Conservation (phyloP, 2,329 filamentous ascomycete species). For the Mycocentrospora acerina region DNA sequence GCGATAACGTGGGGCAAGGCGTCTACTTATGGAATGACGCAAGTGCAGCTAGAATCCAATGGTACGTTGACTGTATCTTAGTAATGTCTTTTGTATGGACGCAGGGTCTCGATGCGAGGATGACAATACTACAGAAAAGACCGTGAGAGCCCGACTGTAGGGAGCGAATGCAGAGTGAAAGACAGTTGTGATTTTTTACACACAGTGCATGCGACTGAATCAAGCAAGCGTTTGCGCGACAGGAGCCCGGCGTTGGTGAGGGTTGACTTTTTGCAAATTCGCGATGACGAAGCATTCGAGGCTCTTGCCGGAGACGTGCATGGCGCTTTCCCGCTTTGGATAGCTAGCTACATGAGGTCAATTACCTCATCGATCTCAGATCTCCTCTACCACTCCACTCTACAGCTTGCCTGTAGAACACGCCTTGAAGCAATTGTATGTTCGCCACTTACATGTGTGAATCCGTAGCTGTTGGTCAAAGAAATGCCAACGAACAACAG, state of each 20-base stretch:
- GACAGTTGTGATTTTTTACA: slow-evolving; percentile 1
- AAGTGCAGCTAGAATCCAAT: slow-evolving; percentile 20
- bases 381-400: slow-evolving; percentile 8
- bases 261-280: slow-evolving; percentile 14
- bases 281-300: slow-evolving; percentile 20
- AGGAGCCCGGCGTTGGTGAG: slow-evolving; percentile 5
- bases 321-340: slow-evolving; percentile 17
- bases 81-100: slow-evolving; percentile 29
- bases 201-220: slow-evolving; percentile 5
- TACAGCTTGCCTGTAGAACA: slow-evolving; percentile 5
- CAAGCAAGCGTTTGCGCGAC: slow-evolving; percentile 6
- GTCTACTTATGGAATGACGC: slow-evolving; percentile 36
- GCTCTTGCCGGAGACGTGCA: slow-evolving; percentile 11
- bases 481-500: too few relatives aligned
- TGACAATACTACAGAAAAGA: not conserved
- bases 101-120: slow-evolving; percentile 5
- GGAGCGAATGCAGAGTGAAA: slow-evolving; percentile 8
- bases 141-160: not conserved
- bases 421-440: slow-evolving; percentile 10
- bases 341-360: slow-evolving; percentile 9
- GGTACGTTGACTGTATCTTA: slow-evolving; percentile 23
- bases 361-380: slow-evolving; percentile 28
- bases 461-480: too few relatives aligned
- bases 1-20: slow-evolving; percentile 18
- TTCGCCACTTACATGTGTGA: not conserved